phyloP scores from a whole-genome alignment of 345 rosid genomes.

The Hibiscus tridactylites region DNA sequence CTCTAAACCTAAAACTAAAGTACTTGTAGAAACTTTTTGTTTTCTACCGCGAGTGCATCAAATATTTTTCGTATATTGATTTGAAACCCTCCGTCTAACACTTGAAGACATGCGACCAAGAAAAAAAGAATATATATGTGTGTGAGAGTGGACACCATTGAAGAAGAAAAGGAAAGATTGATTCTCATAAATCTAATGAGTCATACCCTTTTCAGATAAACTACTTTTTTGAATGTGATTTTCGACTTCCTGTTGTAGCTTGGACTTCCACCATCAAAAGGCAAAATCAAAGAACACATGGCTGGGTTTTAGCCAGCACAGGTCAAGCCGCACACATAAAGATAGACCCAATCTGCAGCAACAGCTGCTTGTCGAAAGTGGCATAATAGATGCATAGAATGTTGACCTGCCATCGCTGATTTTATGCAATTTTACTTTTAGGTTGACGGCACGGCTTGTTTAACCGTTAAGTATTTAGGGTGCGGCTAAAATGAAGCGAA shows the following conservation, averaged over 20 bases:
- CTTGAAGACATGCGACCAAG: neutral
- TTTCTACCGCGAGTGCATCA: too few relatives aligned
- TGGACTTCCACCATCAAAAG: neutral
- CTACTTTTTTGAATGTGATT: neutral
- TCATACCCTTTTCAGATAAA: neutral
- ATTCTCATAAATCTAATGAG: neutral
- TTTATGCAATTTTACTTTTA: too few relatives aligned
- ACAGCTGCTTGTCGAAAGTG: neutral
- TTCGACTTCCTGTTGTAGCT: neutral
- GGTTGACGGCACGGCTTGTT: too few relatives aligned
- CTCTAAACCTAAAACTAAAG: too few relatives aligned
- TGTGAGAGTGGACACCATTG: neutral
- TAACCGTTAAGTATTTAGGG: too few relatives aligned
- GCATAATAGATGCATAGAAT: neutral
- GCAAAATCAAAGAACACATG: neutral
- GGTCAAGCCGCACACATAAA: neutral
- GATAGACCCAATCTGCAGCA: neutral
- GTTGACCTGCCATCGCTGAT: neutral
- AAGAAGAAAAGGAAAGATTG: neutral
- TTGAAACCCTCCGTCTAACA: neutral
- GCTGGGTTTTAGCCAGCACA: neutral
- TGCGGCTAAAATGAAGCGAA: too few relatives aligned
- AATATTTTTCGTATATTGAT: too few relatives aligned
- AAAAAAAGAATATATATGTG: neutral
- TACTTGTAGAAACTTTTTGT: too few relatives aligned